phyloP scores from a whole-genome alignment of 2,329 filamentous ascomycete genomes.

The Trichoderma sp. region DNA sequence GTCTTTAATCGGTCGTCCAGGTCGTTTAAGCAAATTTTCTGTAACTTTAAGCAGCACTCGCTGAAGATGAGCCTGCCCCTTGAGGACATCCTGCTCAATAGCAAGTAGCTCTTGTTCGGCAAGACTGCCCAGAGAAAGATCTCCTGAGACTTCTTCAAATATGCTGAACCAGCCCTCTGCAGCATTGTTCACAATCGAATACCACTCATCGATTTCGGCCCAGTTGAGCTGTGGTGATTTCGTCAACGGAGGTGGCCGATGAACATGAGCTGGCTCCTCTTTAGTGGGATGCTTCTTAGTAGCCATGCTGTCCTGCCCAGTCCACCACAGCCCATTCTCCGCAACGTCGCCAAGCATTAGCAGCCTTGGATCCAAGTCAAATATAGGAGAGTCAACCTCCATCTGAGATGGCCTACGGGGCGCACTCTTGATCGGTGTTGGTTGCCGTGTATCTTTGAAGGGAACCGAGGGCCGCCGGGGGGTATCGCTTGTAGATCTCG shows the following conservation, averaged over 20 bases:
- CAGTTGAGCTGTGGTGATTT: conserved; percentile 74
- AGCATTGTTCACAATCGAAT: conserved; percentile 68
- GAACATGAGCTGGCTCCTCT: conserved; percentile 30
- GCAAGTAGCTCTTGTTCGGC: conserved; percentile 46
- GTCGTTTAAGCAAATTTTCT: conserved; percentile 79
- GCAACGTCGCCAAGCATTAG: conserved; percentile 74
- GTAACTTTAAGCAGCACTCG: conserved; percentile 74
- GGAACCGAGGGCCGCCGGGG: conserved; percentile 38
- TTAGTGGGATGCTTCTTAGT: conserved; percentile 32
- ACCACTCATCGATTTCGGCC: conserved; percentile 73
- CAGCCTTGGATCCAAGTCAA: conserved; percentile 73
- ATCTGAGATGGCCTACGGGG: conserved; percentile 30
- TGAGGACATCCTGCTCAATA: conserved; percentile 53
- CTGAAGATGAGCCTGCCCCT: conserved; percentile 70
- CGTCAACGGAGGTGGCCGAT: conserved; percentile 27
- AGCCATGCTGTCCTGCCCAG: conserved; percentile 53
- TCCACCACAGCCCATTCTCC: conserved; percentile 85
- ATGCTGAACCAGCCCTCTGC: conserved; percentile 67
- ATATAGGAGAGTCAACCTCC: conserved; percentile 35
- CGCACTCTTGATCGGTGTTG: conserved; percentile 38
- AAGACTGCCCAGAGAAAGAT: conserved; percentile 38
- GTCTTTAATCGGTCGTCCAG: conserved; percentile 68
- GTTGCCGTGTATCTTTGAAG: conserved; percentile 30
- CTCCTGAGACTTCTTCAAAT: conserved; percentile 55
- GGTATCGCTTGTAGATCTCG: conserved; percentile 34